Percentiles rank a stretch among this genome's conserved stretches.
Conservation (phyloP, 495 filamentous ascomycete genomes). For the Mytilinidion resinicola region DNA sequence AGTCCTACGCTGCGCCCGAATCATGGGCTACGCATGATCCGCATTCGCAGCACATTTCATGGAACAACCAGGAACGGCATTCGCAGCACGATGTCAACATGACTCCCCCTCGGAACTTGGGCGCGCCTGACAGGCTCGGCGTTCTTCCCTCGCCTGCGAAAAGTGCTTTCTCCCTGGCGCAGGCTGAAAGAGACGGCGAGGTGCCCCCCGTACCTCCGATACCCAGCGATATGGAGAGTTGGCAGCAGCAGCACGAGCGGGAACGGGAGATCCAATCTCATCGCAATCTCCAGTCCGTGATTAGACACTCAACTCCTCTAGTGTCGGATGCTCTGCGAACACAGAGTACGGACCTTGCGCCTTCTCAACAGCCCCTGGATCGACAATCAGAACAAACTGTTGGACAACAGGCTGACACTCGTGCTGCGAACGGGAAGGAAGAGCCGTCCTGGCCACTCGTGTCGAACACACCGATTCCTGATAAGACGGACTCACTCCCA, state of each 20-base stretch:
- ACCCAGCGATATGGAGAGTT: slow-evolving; percentile 11
- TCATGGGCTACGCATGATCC: slow-evolving; percentile 17
- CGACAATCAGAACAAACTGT: too few relatives aligned
- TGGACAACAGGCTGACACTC: too few relatives aligned
- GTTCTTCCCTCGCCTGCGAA: slow-evolving; percentile 27
- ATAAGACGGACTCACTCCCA: too few relatives aligned
- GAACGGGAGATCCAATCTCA: slow-evolving; percentile 4
- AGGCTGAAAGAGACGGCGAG: slow-evolving; percentile 14
- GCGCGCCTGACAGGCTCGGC: slow-evolving; percentile 23
- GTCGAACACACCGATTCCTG: too few relatives aligned
- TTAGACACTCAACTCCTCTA: slow-evolving; percentile 19
- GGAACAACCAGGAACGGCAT: slow-evolving; percentile 10
- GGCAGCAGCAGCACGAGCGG: slow-evolving; percentile 3
- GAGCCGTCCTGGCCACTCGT: too few relatives aligned
- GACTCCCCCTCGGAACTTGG: slow-evolving; percentile 20
- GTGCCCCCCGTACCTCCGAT: slow-evolving; percentile 23
- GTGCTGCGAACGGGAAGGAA: too few relatives aligned
- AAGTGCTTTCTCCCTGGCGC: slow-evolving; percentile 19
- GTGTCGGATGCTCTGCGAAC: neutral
- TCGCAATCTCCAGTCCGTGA: slow-evolving; percentile 17
- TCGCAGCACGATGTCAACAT: neutral
- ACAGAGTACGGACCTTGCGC: neutral
- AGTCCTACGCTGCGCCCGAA: slow-evolving; percentile 24
- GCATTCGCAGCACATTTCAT: slow-evolving; percentile 2
- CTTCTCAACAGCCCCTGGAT: neutral